A percentile compares a stretch with the other conserved stretches of the same genome.
Evolutionary conservation across 129 eudicot species (phyloP).

Genomic region (Centaurea solstitialis): DNA sequence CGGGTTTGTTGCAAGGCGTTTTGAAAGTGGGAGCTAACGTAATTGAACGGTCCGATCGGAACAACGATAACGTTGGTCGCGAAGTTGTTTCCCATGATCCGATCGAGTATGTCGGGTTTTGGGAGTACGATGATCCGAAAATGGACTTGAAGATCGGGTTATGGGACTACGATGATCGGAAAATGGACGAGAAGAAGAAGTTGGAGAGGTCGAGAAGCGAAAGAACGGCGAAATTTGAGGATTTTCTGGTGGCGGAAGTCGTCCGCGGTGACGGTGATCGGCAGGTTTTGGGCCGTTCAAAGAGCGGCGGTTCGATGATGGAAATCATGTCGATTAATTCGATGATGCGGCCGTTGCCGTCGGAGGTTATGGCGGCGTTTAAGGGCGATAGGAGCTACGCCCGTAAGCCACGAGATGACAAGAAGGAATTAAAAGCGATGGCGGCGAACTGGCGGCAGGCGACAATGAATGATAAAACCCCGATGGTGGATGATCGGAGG

Average conservation of each 20-base stretch:
- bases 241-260: no score
- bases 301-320: background rate
- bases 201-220: background rate
- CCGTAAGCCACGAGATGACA: background rate
- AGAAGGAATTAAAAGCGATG: background rate
- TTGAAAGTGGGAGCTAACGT: conserved; percentile 28
- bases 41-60: conserved; percentile 13
- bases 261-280: background rate
- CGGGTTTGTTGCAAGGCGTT: conserved; percentile 38
- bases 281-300: background rate
- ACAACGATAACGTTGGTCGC: background rate
- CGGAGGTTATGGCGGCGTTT: conserved; percentile 34
- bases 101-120: background rate
- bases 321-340: conserved; percentile 11
- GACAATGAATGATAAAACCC: background rate
- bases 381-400: conserved; percentile 28
- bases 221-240: background rate
- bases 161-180: background rate
- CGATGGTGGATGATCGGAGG: background rate
- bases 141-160: no score
- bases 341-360: conserved; percentile 31
- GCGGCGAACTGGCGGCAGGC: background rate
- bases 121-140: background rate
- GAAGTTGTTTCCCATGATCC: background rate
- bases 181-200: background rate